phyloP scores from a whole-genome alignment of 2,329 filamentous ascomycete species.

The Penicillium vulpinum region DNA sequence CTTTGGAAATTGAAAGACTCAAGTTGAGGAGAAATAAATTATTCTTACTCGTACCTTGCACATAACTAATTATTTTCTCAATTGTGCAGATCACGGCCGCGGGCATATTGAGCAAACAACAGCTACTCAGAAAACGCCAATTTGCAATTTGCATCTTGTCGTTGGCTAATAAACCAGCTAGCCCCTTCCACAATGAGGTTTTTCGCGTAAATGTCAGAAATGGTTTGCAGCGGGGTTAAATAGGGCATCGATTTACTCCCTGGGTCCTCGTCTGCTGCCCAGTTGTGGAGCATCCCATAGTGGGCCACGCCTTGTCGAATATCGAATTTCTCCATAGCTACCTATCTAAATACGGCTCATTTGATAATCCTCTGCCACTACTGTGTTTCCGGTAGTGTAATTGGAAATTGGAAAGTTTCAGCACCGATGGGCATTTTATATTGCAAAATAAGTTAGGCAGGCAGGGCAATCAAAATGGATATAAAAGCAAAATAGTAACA shows the following conservation, averaged over 20 bases:
- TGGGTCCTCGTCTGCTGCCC: not conserved
- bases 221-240: not conserved
- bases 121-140: not conserved
- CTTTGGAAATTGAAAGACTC: not conserved
- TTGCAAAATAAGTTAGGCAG: too few species aligned
- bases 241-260: not conserved
- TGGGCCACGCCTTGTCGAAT: not conserved
- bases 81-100: not conserved
- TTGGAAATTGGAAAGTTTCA: too few species aligned
- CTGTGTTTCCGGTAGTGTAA: too few species aligned
- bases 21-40: not conserved
- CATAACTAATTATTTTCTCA: conserved; percentile 1
- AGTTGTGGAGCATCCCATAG: not conserved
- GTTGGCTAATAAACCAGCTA: not conserved
- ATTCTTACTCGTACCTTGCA: not conserved
- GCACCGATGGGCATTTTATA: too few species aligned
- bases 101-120: not conserved
- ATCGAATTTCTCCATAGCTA: not conserved
- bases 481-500: too few species aligned
- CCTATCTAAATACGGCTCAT: too few species aligned
- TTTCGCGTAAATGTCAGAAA: not conserved
- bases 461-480: too few species aligned
- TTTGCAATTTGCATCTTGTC: not conserved
- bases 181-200: not conserved
- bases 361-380: too few species aligned